Evolutionary conservation across 2,329 filamentous ascomycete species (phyloP).

Genomic region (Talaromyces albobiverticillius): DNA sequence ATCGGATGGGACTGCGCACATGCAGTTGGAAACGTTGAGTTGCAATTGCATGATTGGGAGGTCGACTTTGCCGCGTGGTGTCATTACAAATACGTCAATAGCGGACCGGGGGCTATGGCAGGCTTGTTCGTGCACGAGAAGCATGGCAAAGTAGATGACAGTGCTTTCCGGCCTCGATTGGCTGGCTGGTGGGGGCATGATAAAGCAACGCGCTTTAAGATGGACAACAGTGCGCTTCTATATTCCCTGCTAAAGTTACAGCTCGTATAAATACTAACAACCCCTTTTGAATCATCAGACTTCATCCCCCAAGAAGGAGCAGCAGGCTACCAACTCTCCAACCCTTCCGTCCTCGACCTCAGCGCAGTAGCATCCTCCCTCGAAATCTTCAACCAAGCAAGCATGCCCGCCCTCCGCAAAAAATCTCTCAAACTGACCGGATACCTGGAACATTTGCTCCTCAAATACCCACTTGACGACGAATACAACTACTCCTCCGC

Average conservation of each 20-base stretch:
- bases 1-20: constrained; percentile 90
- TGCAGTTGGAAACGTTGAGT: constrained; percentile 76
- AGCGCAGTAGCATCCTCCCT: constrained; percentile 71
- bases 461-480: constrained; percentile 31
- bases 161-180: constrained; percentile 63
- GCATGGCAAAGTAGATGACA: constrained; percentile 55
- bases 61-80: constrained; percentile 94
- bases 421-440: constrained; percentile 72
- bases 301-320: constrained; percentile 78
- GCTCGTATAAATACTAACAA: background rate
- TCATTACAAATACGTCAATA: constrained; percentile 92
- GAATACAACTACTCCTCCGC: too few species aligned
- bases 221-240: constrained; percentile 62
- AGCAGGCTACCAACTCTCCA: constrained; percentile 79
- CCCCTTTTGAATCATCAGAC: constrained; percentile 26
- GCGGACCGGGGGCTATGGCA: constrained; percentile 76
- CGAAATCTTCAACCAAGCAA: constrained; percentile 69
- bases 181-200: constrained; percentile 86
- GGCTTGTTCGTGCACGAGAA: constrained; percentile 76
- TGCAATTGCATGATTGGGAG: constrained; percentile 80
- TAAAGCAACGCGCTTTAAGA: constrained; percentile 72
- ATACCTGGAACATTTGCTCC: constrained; percentile 70
- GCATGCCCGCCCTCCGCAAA: constrained; percentile 64
- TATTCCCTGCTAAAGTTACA: too few species aligned
- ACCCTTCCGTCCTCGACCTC: constrained; percentile 75